Conservation (phyloP, 768 basidiomycete species). For the Auriscalpium microsporum region DNA sequence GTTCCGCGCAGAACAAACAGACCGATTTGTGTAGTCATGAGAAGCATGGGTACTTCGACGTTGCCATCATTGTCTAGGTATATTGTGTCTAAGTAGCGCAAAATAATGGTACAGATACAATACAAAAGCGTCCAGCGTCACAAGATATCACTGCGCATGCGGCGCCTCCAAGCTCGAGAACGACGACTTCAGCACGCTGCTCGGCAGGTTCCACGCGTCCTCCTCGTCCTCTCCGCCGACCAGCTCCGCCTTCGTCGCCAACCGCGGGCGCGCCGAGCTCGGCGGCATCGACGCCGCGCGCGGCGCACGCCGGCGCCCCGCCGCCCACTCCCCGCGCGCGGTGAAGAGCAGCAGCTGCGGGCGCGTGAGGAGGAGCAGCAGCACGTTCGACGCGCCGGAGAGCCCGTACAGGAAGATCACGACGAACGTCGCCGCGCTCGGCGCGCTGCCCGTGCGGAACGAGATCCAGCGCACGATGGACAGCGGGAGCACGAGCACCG, state of each 20-base stretch:
- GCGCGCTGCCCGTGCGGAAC: conserved; percentile 19
- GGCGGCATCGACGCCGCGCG: background rate
- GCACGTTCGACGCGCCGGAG: conserved; percentile 33
- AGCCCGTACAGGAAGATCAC: conserved; percentile 27
- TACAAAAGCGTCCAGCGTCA: no score
- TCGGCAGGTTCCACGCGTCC: background rate
- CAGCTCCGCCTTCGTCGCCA: background rate
- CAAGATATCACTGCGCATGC: no score
- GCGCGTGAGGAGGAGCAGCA: conserved; percentile 29
- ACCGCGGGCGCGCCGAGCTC: background rate
- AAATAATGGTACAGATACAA: no score
- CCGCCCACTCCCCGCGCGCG: background rate
- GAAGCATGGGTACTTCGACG: no score
- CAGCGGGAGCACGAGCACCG: conserved; percentile 30
- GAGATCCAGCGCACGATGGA: conserved; percentile 33
- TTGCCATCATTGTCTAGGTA: no score
- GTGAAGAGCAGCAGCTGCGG: conserved; percentile 28
- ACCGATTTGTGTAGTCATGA: no score
- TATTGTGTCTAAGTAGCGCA: no score
- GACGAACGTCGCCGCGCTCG: conserved; percentile 25
- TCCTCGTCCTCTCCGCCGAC: background rate
- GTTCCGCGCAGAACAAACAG: no score
- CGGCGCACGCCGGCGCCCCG: background rate
- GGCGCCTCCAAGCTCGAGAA: background rate
- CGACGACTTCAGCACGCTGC: background rate